A percentile compares a stretch with the other conserved stretches of the same genome.
Evolutionary conservation across 2,329 filamentous ascomycete genomes (phyloP).

Genomic region (Ustulina deusta): DNA sequence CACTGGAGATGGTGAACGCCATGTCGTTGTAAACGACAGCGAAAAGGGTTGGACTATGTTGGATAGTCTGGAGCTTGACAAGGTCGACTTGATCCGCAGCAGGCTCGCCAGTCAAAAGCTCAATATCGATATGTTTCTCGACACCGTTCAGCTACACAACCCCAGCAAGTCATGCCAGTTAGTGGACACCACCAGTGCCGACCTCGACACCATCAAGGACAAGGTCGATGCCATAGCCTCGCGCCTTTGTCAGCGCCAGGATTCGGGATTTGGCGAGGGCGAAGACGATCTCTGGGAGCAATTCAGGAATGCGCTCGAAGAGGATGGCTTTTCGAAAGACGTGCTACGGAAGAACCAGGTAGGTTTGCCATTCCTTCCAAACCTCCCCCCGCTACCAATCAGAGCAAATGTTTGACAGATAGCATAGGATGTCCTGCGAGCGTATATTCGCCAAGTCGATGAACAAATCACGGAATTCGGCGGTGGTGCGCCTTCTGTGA

Average conservation of each 20-base stretch:
- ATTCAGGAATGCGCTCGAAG: slow-evolving; percentile 69
- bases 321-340: slow-evolving; percentile 68
- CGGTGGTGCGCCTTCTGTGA: slow-evolving; percentile 62
- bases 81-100: slow-evolving; percentile 57
- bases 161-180: slow-evolving; percentile 55
- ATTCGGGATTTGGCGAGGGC: slow-evolving; percentile 56
- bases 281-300: slow-evolving; percentile 68
- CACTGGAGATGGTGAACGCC: slow-evolving; percentile 43
- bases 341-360: slow-evolving; percentile 70
- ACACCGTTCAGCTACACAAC: slow-evolving; percentile 67
- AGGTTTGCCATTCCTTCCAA: slow-evolving; percentile 41
- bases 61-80: slow-evolving; percentile 55
- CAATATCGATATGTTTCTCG: slow-evolving; percentile 67
- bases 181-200: slow-evolving; percentile 55
- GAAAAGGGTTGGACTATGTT: slow-evolving; percentile 50
- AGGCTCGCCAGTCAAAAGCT: slow-evolving; percentile 66
- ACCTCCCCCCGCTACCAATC: neutral
- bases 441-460: slow-evolving; percentile 71
- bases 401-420: slow-evolving; percentile 10
- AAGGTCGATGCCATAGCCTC: slow-evolving; percentile 70
- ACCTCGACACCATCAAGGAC: slow-evolving; percentile 68
- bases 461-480: slow-evolving; percentile 59
- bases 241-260: slow-evolving; percentile 60
- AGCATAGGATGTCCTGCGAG: slow-evolving; percentile 66
- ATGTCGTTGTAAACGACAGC: slow-evolving; percentile 50